Conservation (phyloP, 805 yeast species). For the Saccharomycopsis babjevae region DNA sequence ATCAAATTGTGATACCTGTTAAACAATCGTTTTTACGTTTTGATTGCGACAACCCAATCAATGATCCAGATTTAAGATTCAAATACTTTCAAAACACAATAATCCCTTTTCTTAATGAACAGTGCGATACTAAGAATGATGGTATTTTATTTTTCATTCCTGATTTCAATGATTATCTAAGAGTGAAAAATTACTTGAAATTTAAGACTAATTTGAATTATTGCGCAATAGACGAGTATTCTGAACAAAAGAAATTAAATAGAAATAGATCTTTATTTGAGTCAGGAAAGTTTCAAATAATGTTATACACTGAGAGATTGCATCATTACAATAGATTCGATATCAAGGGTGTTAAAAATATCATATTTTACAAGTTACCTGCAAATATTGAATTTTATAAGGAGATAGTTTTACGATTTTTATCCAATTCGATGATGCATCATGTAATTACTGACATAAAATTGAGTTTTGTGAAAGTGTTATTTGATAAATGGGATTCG, state of each 20-base stretch:
- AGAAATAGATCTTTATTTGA: constrained; percentile 63
- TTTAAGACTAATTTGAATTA: constrained; percentile 53
- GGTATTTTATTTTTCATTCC: constrained; percentile 81
- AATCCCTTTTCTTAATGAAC: constrained; percentile 49
- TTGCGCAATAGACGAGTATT: constrained; percentile 75
- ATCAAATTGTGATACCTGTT: constrained; percentile 54
- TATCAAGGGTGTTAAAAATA: constrained; percentile 71
- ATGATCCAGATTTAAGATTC: constrained; percentile 78
- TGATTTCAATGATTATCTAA: constrained; percentile 73
- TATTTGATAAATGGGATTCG: constrained; percentile 76
- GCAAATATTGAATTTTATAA: constrained; percentile 74
- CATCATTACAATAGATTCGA: constrained; percentile 87
- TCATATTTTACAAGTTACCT: constrained; percentile 78
- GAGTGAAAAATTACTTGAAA: constrained; percentile 55
- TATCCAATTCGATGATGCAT: constrained; percentile 47
- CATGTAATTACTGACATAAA: constrained; percentile 39
- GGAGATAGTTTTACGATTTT: constrained; percentile 53
- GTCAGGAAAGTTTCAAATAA: constrained; percentile 48
- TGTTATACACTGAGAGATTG: constrained; percentile 88
- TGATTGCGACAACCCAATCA: constrained; percentile 40
- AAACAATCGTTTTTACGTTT: constrained; percentile 67
- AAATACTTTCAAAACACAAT: constrained; percentile 65
- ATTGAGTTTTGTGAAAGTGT: constrained; percentile 34
- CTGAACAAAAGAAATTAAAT: constrained; percentile 59
- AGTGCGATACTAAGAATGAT: constrained; percentile 27